Base-by-base conservation (phyloP, 2,329 filamentous ascomycete genomes). In the Colletotrichum camelliae region DNA sequence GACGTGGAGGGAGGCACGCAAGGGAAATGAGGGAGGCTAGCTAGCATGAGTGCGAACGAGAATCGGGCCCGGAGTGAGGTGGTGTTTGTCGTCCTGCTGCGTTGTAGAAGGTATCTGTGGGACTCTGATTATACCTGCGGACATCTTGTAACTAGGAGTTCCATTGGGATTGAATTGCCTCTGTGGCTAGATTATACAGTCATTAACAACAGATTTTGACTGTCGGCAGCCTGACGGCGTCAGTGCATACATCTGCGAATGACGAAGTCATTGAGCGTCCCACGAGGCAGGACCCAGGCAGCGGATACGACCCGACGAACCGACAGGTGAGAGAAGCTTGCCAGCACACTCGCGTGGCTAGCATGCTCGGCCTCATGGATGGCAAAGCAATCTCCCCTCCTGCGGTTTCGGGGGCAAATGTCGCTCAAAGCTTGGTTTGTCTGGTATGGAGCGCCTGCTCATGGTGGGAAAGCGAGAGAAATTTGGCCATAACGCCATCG, bases 121-220 rank as follows among this genome's bases (percentile, higher is more conserved):
- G 37, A 68, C 61, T 64, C 48, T 70, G 58, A 66, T 68, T 69
- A 69, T 68, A 65, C 74, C 70, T 73, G 70, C 64, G 58, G 58
- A 69, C 64, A 71, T 68, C 27, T 69, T 72, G 58, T 72, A 43
- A 58, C 35, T 37, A 39, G 70, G 70, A 69, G 70, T 65, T 69
- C 43, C 64, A 60, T 68, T 60, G 70, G 70, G 58, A 65, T 74
- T 55, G 58, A 39, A 16, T 73, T 69, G 64, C 65, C 65, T 65
- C 48, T 68, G 35, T 29, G 70, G 74, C 70, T 74, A 76, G 70
- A 74, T 43, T 67, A 65, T 52, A 60, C 18, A 65, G 70, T 69
- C 64, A 74, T 33, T 39, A 48, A 76, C 31, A 73, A 35, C 68
- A 52, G 58, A 73, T 60, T 24, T 58, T 61, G 70, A 65, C 57